Base-by-base conservation (phyloP, 805 yeast genomes). In the Candida pseudoglaebosa region DNA sequence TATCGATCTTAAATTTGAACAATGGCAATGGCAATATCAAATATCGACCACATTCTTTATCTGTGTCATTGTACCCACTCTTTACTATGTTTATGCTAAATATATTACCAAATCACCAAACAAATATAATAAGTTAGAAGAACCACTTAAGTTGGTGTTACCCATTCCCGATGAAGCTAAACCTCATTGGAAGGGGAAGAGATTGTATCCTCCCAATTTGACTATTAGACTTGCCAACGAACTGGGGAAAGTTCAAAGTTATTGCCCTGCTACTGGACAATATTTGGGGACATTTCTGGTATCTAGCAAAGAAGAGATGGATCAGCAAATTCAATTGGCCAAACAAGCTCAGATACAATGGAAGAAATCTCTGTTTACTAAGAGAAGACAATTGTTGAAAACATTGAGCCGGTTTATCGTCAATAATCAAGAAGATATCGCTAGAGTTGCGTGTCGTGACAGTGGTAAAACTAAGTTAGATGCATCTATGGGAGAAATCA, bases 191-290 rank as follows among this genome's bases (percentile, higher is more conserved):
- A 89, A 89, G 59, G 95, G 95, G 5, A 83, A 79, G 50, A 68
- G 96, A 37, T 67, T 87, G 24, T 75, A 77, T 37, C 82, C 88
- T 0, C 65, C 71, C 1, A 57, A 59, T 39, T 74, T 83, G 10
- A 66, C 78, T 10, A 69, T 86, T 3, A 65, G 66, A 34, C 76
- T 77, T 40, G 72, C 74, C 2, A 75, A 73, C 17, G 89, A 84
- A 38, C 85, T 91, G 2, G 70, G 66, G 15, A 69, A 62, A 46
- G 85, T 91, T 44, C 90, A 87, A 54, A 78, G 90, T 44, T 84
- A 86, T 58, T 91, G 99, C 63, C 99, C 99, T 3, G 96, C 98
- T 0, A 93, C 98, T 0, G 95, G 96, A 24, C 96, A 88, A 61
- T 80, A 67, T 45, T 67, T 91, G 47, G 98, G 96, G 1, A 71